phyloP scores from a whole-genome alignment of 495 filamentous ascomycete genomes.

The Alectoria sarmentosa region DNA sequence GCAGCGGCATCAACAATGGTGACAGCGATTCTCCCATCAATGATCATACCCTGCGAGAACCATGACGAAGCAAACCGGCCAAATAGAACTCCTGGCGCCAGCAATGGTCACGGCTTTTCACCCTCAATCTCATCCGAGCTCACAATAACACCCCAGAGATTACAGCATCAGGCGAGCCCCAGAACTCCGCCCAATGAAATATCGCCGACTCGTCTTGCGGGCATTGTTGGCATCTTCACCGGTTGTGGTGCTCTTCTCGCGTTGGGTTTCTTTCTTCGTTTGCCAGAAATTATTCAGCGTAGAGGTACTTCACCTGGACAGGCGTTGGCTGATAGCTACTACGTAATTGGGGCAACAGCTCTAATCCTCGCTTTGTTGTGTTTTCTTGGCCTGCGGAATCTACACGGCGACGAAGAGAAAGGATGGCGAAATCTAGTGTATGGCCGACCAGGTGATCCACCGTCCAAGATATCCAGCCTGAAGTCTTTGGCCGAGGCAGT shows the following conservation, averaged over 20 bases:
- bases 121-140: conserved; percentile 54
- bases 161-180: conserved; percentile 17
- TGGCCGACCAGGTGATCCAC: neutral
- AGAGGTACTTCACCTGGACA: conserved; percentile 55
- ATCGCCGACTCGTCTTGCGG: conserved; percentile 63
- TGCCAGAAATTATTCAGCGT: conserved; percentile 70
- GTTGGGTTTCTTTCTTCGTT: conserved; percentile 70
- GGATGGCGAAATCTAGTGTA: conserved; percentile 37
- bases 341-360: conserved; percentile 68
- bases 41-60: conserved; percentile 44
- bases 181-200: conserved; percentile 7
- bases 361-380: conserved; percentile 65
- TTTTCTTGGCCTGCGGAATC: conserved; percentile 69
- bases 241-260: conserved; percentile 87
- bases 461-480: neutral
- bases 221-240: conserved; percentile 85
- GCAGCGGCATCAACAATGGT: conserved; percentile 97
- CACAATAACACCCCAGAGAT: conserved; percentile 54
- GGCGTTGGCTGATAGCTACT: conserved; percentile 75
- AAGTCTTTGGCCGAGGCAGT: conserved; percentile 53
- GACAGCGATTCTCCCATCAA: conserved; percentile 83
- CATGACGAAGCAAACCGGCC: conserved; percentile 3
- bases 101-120: conserved; percentile 35
- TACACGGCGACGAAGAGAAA: conserved; percentile 74
- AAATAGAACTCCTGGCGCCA: neutral